Conservation (phyloP, 140 eudicot genomes). For the Cichorium intybus region DNA sequence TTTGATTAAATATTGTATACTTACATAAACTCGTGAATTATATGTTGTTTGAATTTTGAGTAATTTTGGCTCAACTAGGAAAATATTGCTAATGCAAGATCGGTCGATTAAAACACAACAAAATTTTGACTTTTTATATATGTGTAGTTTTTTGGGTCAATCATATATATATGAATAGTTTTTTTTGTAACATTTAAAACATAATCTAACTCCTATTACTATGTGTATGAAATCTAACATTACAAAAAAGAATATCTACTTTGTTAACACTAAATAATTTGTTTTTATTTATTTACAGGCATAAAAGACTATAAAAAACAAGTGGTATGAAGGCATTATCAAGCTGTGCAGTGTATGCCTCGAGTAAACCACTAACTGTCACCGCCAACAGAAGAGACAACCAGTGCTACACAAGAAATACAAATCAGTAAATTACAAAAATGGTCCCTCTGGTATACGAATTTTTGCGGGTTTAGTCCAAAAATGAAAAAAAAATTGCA, state of each 20-base stretch:
- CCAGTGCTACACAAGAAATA: slow-evolving; percentile 70
- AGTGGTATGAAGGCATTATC: slow-evolving; percentile 98
- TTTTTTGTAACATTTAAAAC: not conserved
- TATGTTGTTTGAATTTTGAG: too few species aligned
- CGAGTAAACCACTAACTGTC: slow-evolving; percentile 75
- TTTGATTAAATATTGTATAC: too few species aligned
- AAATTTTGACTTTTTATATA: too few species aligned
- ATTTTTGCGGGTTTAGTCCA: too few species aligned
- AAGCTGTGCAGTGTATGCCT: slow-evolving; percentile 97
- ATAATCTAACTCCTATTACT: not conserved
- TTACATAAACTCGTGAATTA: too few species aligned
- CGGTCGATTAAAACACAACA: too few species aligned
- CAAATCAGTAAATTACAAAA: not conserved
- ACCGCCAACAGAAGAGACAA: slow-evolving; percentile 82
- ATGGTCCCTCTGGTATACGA: too few species aligned
- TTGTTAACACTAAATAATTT: slow-evolving; percentile 8
- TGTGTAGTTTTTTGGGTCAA: not conserved
- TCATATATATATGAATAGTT: too few species aligned
- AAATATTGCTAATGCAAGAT: too few species aligned
- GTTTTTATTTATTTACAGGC: slow-evolving; percentile 43
- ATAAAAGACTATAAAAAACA: slow-evolving; percentile 86
- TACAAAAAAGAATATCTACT: slow-evolving; percentile 23
- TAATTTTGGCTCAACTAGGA: too few species aligned
- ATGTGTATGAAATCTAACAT: not conserved
- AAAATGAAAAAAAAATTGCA: not conserved